Conservation (phyloP, 2,329 filamentous ascomycete genomes). For the Hymenoscyphus albidus region DNA sequence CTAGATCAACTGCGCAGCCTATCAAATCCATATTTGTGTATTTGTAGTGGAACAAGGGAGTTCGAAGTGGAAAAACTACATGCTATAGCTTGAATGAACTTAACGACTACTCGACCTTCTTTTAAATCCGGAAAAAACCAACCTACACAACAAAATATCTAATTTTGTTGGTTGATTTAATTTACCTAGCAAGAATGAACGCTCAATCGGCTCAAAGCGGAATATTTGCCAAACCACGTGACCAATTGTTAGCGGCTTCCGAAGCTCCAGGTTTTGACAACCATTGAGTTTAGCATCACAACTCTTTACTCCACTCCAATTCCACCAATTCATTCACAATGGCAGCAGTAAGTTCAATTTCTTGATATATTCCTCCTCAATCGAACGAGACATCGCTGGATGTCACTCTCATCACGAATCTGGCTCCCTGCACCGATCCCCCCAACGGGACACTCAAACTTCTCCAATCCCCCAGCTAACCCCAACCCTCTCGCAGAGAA, state of each 20-base stretch:
- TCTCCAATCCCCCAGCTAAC: constrained; percentile 28
- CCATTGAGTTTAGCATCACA: constrained; percentile 39
- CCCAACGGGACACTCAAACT: constrained; percentile 21
- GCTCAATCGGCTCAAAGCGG: neutral
- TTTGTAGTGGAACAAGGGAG: too few relatives aligned
- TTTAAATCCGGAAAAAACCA: too few relatives aligned
- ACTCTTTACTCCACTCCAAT: constrained; percentile 47
- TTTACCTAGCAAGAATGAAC: too few relatives aligned
- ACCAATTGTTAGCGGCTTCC: constrained; percentile 15
- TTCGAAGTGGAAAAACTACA: too few relatives aligned
- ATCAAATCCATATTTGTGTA: too few relatives aligned
- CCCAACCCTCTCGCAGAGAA: constrained; percentile 76
- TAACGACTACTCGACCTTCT: too few relatives aligned
- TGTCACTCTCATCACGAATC: constrained; percentile 4
- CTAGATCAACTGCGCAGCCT: too few relatives aligned
- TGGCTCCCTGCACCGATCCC: constrained; percentile 13
- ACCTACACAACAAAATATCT: too few relatives aligned
- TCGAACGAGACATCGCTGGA: neutral
- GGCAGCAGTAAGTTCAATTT: constrained; percentile 56
- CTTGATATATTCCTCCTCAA: constrained; percentile 28
- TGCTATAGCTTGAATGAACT: too few relatives aligned
- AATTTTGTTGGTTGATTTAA: too few relatives aligned
- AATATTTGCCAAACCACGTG: constrained; percentile 21
- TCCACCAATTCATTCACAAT: constrained; percentile 53
- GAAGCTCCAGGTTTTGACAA: constrained; percentile 25